These are phyloP conservation scores for Ophiosphaerella korrae DNA, from an alignment of 2,329 filamentous ascomycete species.

Conservation along the genomic window DNA sequence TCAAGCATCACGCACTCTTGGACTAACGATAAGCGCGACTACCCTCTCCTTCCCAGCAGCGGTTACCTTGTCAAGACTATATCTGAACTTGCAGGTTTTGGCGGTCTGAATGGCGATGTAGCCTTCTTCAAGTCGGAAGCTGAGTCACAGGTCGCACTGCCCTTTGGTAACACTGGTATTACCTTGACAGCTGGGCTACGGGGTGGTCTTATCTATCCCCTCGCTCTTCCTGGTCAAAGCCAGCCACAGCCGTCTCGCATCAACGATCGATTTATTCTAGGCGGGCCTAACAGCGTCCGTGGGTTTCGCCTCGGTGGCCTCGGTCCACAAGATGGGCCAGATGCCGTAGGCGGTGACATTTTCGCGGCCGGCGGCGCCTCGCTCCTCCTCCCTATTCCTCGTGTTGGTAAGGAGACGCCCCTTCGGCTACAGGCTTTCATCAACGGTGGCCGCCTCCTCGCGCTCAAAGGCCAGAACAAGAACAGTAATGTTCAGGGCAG, in stretches of 20 bases:
- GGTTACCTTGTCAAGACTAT: slow-evolving; percentile 81
- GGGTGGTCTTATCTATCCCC: slow-evolving; percentile 80
- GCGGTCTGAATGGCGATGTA: slow-evolving; percentile 83
- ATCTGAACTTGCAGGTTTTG: slow-evolving; percentile 85
- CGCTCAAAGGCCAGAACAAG: slow-evolving; percentile 62
- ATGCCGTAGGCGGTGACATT: slow-evolving; percentile 88
- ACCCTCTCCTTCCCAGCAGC: slow-evolving; percentile 78
- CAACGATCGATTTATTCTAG: slow-evolving; percentile 94
- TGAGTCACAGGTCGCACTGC: slow-evolving; percentile 76
- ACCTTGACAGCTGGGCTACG: slow-evolving; percentile 83
- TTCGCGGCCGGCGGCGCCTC: slow-evolving; percentile 90
- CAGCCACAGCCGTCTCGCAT: slow-evolving; percentile 73
- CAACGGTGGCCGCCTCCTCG: slow-evolving; percentile 84
- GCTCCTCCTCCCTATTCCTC: slow-evolving; percentile 82
- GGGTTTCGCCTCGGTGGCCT: slow-evolving; percentile 90
- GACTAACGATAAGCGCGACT: slow-evolving; percentile 79
- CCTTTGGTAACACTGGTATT: slow-evolving; percentile 76
- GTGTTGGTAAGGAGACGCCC: slow-evolving; percentile 79
- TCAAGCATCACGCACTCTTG: slow-evolving; percentile 83
- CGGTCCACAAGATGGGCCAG: slow-evolving; percentile 82
- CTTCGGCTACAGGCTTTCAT: slow-evolving; percentile 88
- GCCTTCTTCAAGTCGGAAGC: slow-evolving; percentile 93
- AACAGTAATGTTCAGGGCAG: slow-evolving; percentile 58
- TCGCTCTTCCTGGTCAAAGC: slow-evolving; percentile 65
- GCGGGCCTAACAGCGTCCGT: slow-evolving; percentile 90